Conservation (phyloP, 352 stramenopile species). For the Globisporangium barbulae region DNA sequence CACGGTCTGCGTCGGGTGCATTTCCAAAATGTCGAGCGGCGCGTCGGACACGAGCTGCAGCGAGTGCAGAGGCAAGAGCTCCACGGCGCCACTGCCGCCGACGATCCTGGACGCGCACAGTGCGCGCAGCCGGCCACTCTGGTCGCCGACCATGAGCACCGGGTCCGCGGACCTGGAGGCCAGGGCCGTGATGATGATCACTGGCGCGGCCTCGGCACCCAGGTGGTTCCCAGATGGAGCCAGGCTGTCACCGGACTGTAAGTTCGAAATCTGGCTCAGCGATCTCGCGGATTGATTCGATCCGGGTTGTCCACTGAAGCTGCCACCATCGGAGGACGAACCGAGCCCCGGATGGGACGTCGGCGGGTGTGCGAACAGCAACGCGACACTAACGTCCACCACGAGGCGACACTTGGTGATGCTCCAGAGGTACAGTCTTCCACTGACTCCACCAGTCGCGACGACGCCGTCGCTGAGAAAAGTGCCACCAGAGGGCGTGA, state of each 20-base stretch:
- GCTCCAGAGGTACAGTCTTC: conserved; percentile 49
- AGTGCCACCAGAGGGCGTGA: conserved; percentile 55
- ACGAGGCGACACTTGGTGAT: conserved; percentile 41
- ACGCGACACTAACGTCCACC: conserved; percentile 31
- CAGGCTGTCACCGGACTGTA: conserved; percentile 1
- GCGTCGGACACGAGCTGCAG: conserved; percentile 33
- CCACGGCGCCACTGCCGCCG: conserved; percentile 35
- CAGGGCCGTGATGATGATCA: conserved; percentile 44
- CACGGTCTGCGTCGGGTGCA: conserved; percentile 59
- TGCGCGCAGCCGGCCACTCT: conserved; percentile 50
- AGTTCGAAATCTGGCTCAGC: conserved; percentile 3
- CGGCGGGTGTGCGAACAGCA: conserved; percentile 31
- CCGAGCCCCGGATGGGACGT: not conserved
- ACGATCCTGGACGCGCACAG: conserved; percentile 54
- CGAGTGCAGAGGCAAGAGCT: conserved; percentile 65
- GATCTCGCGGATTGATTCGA: not conserved
- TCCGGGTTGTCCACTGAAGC: not conserved
- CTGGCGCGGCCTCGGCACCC: not conserved
- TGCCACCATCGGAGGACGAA: not conserved
- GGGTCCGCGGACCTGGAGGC: conserved; percentile 47
- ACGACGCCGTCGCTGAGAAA: conserved; percentile 45
- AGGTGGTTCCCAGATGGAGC: not conserved
- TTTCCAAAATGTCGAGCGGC: conserved; percentile 49
- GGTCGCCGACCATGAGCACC: conserved; percentile 58
- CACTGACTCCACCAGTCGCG: conserved; percentile 47